Evolutionary conservation across 2,329 filamentous ascomycete species (phyloP).

Genomic region (Aspergillus hortae): DNA sequence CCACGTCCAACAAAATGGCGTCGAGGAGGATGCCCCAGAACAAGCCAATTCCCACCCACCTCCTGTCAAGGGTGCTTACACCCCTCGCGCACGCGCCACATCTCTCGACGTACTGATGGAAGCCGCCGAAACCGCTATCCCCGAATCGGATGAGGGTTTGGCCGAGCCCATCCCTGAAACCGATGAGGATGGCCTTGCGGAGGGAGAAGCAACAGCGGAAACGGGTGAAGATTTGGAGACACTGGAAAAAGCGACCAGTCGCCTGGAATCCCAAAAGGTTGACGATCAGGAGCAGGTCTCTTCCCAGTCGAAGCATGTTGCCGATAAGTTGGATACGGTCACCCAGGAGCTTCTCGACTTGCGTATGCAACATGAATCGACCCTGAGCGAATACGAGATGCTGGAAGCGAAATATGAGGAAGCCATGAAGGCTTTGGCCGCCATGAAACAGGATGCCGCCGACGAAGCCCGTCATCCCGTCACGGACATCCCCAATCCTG

Average conservation of each 20-base stretch:
- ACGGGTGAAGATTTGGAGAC: slow-evolving; percentile 32
- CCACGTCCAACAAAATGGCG: slow-evolving; percentile 58
- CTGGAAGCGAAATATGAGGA: slow-evolving; percentile 89
- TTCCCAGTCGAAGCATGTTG: slow-evolving; percentile 78
- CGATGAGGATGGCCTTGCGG: slow-evolving; percentile 18
- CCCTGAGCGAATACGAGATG: slow-evolving; percentile 73
- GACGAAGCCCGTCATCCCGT: slow-evolving; percentile 70
- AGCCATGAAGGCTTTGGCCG: slow-evolving; percentile 73
- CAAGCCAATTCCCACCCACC: slow-evolving; percentile 13
- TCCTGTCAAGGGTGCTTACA: slow-evolving; percentile 16
- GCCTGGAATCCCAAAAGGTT: slow-evolving; percentile 19
- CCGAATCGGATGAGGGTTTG: slow-evolving; percentile 42
- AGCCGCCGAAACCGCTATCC: slow-evolving; percentile 44
- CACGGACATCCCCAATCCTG: slow-evolving; percentile 39
- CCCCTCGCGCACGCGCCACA: slow-evolving; percentile 29
- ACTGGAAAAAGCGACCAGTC: slow-evolving; percentile 33
- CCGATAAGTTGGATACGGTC: slow-evolving; percentile 87
- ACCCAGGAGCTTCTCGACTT: slow-evolving; percentile 90
- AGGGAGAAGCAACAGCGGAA: slow-evolving; percentile 17
- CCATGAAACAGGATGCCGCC: slow-evolving; percentile 73
- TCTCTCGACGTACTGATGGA: slow-evolving; percentile 43
- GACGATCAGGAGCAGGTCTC: slow-evolving; percentile 45
- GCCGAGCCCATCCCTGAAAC: slow-evolving; percentile 30
- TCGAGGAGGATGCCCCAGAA: slow-evolving; percentile 21
- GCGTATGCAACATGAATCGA: slow-evolving; percentile 83